These are phyloP conservation scores for Colletotrichum liaoningense DNA, from an alignment of 2,329 filamentous ascomycete genomes.

Conservation along the genomic window DNA sequence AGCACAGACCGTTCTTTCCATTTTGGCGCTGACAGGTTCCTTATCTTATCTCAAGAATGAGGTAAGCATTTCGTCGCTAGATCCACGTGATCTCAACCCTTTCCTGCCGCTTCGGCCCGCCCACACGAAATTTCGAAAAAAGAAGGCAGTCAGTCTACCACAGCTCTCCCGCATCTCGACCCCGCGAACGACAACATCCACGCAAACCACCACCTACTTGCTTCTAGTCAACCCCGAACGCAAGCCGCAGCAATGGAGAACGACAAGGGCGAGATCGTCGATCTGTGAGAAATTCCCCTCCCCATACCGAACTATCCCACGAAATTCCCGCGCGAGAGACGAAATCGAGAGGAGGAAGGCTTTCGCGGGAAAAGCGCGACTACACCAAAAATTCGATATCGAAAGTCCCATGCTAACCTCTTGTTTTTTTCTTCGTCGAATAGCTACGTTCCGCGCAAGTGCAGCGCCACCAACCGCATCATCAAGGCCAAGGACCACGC, in stretches of 20 bases:
- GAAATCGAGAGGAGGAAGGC: background rate
- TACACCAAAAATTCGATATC: background rate
- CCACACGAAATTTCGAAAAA: conserved; percentile 48
- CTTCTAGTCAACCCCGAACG: conserved; percentile 46
- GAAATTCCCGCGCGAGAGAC: background rate
- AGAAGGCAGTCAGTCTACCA: conserved; percentile 28
- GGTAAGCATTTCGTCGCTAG: background rate
- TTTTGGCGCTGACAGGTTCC: background rate
- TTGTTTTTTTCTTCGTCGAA: conserved; percentile 30
- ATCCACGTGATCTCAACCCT: conserved; percentile 12
- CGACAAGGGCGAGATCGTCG: conserved; percentile 99
- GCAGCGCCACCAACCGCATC: conserved; percentile 98
- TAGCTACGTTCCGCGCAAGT: conserved; percentile 99
- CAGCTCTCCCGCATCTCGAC: conserved; percentile 25
- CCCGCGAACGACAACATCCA: conserved; percentile 33
- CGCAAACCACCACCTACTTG: conserved; percentile 43
- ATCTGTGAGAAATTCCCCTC: conserved; percentile 78
- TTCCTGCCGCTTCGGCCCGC: background rate
- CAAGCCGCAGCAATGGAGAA: conserved; percentile 89
- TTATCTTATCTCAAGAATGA: background rate
- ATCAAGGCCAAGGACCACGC: conserved; percentile 99
- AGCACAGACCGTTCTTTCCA: background rate
- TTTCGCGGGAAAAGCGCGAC: conserved; percentile 29
- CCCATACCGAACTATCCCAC: conserved; percentile 18
- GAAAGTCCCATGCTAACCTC: conserved; percentile 42